Evolutionary conservation across 31 red algal genomes (phyloP).

Genomic region (Porphyra umbilicalis): DNA sequence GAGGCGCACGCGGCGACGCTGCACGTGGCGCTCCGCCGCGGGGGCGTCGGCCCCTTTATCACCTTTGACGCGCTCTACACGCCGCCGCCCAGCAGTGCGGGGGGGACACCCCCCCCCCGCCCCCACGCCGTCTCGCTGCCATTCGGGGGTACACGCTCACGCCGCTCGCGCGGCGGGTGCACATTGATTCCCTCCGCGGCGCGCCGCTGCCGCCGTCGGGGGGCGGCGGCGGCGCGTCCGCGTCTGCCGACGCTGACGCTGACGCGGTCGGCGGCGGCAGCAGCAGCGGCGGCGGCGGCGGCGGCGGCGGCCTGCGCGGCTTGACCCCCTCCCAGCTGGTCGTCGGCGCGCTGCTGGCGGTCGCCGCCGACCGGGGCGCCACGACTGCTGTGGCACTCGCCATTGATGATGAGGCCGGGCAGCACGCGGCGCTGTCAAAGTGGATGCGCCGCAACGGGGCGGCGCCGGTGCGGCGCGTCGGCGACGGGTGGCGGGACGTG

Average conservation of each 20-base stretch:
- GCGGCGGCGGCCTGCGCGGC: not conserved
- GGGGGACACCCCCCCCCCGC: not conserved
- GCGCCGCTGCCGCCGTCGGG: not conserved
- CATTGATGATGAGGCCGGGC: not conserved
- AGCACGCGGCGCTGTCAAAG: not conserved
- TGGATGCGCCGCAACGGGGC: not conserved
- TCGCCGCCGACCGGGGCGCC: not conserved
- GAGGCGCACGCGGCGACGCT: not conserved
- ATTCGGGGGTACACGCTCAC: not conserved
- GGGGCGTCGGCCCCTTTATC: not conserved
- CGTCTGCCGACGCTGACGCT: not conserved
- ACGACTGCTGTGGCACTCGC: not conserved
- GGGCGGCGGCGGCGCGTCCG: not conserved
- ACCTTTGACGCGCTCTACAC: not conserved
- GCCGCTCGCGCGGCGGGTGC: not conserved
- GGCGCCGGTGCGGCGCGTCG: not conserved
- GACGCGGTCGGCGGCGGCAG: not conserved
- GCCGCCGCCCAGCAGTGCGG: not conserved
- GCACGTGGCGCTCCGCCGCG: not conserved
- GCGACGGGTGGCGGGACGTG: not conserved
- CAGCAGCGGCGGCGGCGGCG: too few species aligned
- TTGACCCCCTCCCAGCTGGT: not conserved
- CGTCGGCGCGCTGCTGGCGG: not conserved
- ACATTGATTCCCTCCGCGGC: not conserved
- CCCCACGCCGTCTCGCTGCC: not conserved